Evolutionary conservation across 73 alveolate species (phyloP).

Genomic region (Paramecium sonneborni): DNA sequence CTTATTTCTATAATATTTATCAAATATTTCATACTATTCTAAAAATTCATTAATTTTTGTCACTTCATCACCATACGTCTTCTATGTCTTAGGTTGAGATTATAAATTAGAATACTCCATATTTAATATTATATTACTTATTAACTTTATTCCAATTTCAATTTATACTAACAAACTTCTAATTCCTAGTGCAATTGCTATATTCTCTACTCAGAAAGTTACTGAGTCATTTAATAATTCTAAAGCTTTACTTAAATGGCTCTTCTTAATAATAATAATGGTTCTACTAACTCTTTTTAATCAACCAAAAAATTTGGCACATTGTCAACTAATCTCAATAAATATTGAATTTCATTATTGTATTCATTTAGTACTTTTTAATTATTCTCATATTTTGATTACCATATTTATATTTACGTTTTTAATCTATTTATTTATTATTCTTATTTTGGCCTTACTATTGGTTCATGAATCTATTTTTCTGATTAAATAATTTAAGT

Average conservation of each 20-base stretch:
- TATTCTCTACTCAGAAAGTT: not conserved
- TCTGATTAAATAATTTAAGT: not conserved
- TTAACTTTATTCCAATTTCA: conserved; percentile 13
- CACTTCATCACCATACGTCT: not conserved
- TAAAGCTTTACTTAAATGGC: not conserved
- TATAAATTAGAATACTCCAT: not conserved
- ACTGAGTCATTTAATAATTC: not conserved
- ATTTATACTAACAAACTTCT: not conserved
- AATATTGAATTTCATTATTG: not conserved
- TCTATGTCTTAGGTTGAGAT: not conserved
- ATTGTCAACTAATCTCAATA: not conserved
- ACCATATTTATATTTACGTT: not conserved
- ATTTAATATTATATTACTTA: not conserved
- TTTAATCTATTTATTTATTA: not conserved
- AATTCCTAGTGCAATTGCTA: not conserved
- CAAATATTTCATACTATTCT: not conserved
- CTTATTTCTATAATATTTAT: not conserved
- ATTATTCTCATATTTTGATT: not conserved
- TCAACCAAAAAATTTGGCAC: not conserved
- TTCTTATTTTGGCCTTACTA: not conserved
- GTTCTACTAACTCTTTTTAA: not conserved
- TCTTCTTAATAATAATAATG: not conserved
- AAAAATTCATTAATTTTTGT: not conserved
- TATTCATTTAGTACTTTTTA: not conserved
- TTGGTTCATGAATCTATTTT: not conserved